Conservation (phyloP, 2,329 filamentous ascomycete genomes). For the Metarhizium rileyi region DNA sequence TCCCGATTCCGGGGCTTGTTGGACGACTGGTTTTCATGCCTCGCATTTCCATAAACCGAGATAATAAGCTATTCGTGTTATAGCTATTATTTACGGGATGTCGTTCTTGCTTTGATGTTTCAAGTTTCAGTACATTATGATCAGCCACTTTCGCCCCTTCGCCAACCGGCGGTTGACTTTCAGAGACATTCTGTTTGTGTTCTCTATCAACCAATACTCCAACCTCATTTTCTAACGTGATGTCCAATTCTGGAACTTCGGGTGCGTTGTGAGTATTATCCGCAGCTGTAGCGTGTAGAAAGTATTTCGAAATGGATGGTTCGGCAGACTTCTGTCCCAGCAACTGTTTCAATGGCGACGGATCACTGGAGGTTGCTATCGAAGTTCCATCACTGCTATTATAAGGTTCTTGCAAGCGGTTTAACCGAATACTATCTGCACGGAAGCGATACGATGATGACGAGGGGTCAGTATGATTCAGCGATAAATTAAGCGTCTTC, state of each 20-base stretch:
- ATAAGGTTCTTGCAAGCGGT: not conserved
- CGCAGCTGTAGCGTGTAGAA: not conserved
- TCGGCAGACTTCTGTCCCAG: not conserved
- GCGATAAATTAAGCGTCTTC: not conserved
- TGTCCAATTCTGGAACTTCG: not conserved
- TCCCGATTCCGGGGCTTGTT: not conserved
- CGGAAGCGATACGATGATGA: not conserved
- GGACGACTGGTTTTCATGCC: not conserved
- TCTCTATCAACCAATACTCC: not conserved
- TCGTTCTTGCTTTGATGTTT: not conserved
- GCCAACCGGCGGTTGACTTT: not conserved
- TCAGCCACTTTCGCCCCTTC: not conserved
- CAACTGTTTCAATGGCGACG: not conserved
- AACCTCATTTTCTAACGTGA: not conserved
- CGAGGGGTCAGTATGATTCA: not conserved
- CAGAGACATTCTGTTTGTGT: not conserved
- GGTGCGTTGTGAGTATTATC: not conserved
- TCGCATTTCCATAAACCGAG: conserved; percentile 7
- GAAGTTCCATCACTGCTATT: too few relatives aligned
- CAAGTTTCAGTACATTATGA: not conserved
- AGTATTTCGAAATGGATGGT: not conserved
- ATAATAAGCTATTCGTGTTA: conserved; percentile 2
- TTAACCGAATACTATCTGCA: not conserved
- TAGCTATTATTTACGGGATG: not conserved
- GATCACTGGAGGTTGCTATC: not conserved